A percentile compares a stretch with the other conserved stretches of the same genome.
phyloP scores from a whole-genome alignment of 345 rosid species.

The Trapa bicornis region DNA sequence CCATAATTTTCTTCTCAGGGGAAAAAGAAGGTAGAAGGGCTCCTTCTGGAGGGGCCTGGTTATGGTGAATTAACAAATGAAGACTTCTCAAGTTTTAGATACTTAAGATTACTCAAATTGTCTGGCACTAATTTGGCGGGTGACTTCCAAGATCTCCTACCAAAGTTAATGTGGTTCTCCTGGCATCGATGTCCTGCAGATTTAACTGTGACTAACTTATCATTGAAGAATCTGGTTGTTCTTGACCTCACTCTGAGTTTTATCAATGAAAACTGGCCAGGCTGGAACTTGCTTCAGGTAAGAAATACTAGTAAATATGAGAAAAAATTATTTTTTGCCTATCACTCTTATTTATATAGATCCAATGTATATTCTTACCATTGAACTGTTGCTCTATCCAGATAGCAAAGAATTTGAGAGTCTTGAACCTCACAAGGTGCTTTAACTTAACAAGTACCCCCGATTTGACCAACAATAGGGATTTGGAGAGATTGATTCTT shows the following conservation, averaged over 20 bases:
- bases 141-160: neutral
- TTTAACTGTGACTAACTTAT: neutral
- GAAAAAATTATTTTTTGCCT: neutral
- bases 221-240: neutral
- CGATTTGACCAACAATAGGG: neutral
- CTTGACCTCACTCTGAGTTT: slow-evolving; percentile 24
- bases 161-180: slow-evolving; percentile 1
- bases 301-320: neutral
- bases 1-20: neutral
- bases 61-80: neutral
- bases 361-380: neutral
- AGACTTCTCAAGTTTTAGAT: neutral
- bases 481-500: neutral
- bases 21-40: neutral
- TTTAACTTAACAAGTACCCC: neutral
- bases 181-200: neutral
- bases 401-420: neutral
- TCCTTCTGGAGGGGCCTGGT: neutral
- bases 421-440: neutral
- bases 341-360: neutral
- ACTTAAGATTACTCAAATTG: neutral
- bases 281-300: slow-evolving; percentile 31
- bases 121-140: neutral
- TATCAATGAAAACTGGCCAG: slow-evolving; percentile 45
- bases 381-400: neutral